A percentile compares a stretch with the other conserved stretches of the same genome.
phyloP scores from a whole-genome alignment of 768 basidiomycete species.

The Agrocybe praecox region DNA sequence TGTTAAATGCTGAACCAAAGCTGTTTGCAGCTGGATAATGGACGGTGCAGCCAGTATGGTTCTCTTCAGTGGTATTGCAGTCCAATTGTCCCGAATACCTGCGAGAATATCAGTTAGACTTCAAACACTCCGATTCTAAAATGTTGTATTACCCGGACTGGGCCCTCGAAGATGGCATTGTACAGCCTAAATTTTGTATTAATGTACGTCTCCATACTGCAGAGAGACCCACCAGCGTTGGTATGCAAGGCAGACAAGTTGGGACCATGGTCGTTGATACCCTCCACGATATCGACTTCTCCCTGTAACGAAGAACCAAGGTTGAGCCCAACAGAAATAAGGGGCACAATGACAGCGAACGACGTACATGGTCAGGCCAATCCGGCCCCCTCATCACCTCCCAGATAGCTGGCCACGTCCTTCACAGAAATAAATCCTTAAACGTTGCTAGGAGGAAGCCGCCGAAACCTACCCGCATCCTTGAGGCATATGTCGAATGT shows the following conservation, averaged over 20 bases:
- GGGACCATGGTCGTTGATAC: slow-evolving; percentile 34
- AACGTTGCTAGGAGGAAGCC: slow-evolving; percentile 19
- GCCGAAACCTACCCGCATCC: slow-evolving; percentile 29
- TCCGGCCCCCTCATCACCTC: slow-evolving; percentile 43
- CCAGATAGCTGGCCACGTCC: slow-evolving; percentile 54
- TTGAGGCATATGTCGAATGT: slow-evolving; percentile 35
- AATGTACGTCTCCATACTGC: slow-evolving; percentile 52
- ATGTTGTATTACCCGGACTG: slow-evolving; percentile 30
- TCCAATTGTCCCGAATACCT: slow-evolving; percentile 38
- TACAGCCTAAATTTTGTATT: slow-evolving; percentile 45
- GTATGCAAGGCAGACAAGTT: slow-evolving; percentile 35
- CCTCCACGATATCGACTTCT: slow-evolving; percentile 39
- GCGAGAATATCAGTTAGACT: background rate
- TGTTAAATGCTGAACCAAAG: slow-evolving; percentile 58
- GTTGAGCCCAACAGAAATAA: background rate
- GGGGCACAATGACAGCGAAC: background rate
- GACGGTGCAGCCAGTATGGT: slow-evolving; percentile 56
- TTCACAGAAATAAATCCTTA: slow-evolving; percentile 26
- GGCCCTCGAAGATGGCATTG: slow-evolving; percentile 34
- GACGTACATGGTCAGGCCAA: slow-evolving; percentile 46
- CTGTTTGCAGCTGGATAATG: slow-evolving; percentile 32
- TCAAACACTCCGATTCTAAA: slow-evolving; percentile 54
- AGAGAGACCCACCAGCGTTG: slow-evolving; percentile 33
- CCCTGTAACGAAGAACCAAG: slow-evolving; percentile 35
- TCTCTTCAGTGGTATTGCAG: slow-evolving; percentile 44